Evolutionary conservation across 495 filamentous ascomycete species (phyloP).

Genomic region (Lophiotrema nucula): DNA sequence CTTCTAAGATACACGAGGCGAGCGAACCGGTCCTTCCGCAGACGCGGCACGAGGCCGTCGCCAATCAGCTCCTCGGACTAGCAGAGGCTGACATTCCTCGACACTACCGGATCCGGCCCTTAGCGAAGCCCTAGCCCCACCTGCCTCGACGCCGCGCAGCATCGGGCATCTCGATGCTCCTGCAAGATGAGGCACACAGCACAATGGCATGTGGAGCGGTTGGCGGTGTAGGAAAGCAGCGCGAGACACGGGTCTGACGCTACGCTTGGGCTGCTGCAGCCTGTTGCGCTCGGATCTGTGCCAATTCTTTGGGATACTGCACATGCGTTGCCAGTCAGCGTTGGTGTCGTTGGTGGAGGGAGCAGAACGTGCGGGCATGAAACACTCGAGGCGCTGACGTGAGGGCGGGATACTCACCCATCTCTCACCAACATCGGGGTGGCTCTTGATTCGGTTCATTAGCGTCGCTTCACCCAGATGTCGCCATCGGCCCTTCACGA

Average conservation of each 20-base stretch:
- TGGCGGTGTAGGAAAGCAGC: not conserved
- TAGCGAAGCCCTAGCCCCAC: no score
- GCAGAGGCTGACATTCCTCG: no score
- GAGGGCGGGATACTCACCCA: conserved; percentile 49
- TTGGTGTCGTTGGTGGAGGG: not conserved
- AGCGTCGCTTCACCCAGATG: conserved; percentile 77
- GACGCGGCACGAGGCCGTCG: not conserved
- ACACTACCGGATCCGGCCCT: no score
- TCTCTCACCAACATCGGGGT: conserved; percentile 83
- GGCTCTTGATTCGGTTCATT: conserved; percentile 83
- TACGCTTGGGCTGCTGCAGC: conserved; percentile 14
- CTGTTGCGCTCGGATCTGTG: conserved; percentile 40
- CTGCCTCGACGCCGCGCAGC: not conserved
- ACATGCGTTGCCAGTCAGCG: conserved; percentile 9
- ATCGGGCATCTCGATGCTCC: not conserved
- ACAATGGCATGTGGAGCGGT: not conserved
- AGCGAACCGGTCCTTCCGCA: conserved; percentile 9
- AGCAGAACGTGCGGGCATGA: not conserved
- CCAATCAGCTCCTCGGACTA: not conserved
- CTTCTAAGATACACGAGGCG: not conserved
- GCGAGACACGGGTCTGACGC: not conserved
- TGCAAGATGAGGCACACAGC: not conserved
- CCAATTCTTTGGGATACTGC: conserved; percentile 42
- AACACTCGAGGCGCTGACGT: not conserved
- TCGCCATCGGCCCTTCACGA: conserved; percentile 62